Percentiles rank a stretch among this genome's conserved stretches.
Evolutionary conservation across 441 rosid species (phyloP).

Genomic region (Erodium chrysanthum): DNA sequence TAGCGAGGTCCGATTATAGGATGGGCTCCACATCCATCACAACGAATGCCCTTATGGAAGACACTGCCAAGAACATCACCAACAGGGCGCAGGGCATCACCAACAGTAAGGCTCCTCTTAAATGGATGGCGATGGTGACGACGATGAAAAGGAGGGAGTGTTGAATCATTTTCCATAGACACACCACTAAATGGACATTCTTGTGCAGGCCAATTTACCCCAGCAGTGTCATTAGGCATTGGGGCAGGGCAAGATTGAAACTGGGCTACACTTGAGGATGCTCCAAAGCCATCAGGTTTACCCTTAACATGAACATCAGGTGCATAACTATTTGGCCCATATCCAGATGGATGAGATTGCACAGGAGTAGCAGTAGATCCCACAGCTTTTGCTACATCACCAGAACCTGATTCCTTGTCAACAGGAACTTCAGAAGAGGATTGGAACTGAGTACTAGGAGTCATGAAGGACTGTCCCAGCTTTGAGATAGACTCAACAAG

Average conservation of each 20-base stretch:
- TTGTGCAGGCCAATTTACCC: neutral
- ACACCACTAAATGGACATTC: constrained; percentile 55
- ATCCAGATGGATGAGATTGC: neutral
- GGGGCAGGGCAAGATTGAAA: no score
- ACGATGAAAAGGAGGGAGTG: constrained; percentile 13
- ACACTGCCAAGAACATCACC: constrained; percentile 20
- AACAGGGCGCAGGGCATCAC: no score
- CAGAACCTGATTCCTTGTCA: neutral
- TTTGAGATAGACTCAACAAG: constrained; percentile 13
- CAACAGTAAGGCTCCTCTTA: constrained; percentile 23
- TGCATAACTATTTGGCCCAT: neutral
- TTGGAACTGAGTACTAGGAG: constrained; percentile 16
- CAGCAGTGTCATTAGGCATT: neutral
- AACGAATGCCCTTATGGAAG: constrained; percentile 67
- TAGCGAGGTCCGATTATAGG: constrained; percentile 83
- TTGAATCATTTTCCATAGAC: constrained; percentile 22
- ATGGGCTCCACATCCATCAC: constrained; percentile 80
- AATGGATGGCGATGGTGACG: constrained; percentile 12
- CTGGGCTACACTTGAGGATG: no score
- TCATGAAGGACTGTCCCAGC: constrained; percentile 30
- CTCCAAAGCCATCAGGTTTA: no score
- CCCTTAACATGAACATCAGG: no score
- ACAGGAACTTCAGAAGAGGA: no score
- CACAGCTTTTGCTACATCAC: constrained; percentile 1
- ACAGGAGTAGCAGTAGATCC: constrained; percentile 10